Conservation (phyloP, 2,329 filamentous ascomycete species). For the Cephalotrichum gorgonifer region DNA sequence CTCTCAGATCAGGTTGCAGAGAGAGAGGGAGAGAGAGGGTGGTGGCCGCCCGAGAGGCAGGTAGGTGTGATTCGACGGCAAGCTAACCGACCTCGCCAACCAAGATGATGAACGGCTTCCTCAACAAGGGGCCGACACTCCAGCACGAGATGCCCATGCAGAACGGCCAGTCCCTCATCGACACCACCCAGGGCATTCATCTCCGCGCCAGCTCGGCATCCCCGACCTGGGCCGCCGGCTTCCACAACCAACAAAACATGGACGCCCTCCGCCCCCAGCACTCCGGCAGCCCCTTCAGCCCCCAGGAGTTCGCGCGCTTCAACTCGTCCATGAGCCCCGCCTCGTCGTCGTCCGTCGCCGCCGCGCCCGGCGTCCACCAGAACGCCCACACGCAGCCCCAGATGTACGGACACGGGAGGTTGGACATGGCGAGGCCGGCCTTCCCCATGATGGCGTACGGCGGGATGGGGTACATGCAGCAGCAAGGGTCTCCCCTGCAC, state of each 20-base stretch:
- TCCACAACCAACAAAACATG: conserved; percentile 33
- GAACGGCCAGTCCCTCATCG: conserved; percentile 35
- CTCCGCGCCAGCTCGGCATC: conserved; percentile 43
- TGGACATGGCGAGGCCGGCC: conserved; percentile 39
- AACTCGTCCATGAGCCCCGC: conserved; percentile 58
- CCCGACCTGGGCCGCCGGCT: conserved; percentile 42
- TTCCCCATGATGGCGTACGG: conserved; percentile 13
- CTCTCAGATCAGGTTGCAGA: too few species aligned
- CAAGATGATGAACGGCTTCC: conserved; percentile 88
- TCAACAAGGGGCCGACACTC: conserved; percentile 62
- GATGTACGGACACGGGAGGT: conserved; percentile 44
- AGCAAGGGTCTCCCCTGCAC: conserved; percentile 28
- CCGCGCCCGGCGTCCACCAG: conserved; percentile 14
- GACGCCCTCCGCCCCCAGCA: conserved; percentile 18
- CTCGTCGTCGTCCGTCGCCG: conserved; percentile 27
- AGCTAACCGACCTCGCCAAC: conserved; percentile 5
- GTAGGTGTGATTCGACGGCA: too few species aligned
- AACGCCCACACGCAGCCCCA: conserved; percentile 44
- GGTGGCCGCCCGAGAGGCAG: too few species aligned
- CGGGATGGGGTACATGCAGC: conserved; percentile 44
- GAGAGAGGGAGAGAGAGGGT: too few species aligned
- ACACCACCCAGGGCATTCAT: conserved; percentile 37
- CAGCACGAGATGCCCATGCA: conserved; percentile 45
- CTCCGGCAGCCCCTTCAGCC: conserved; percentile 54
- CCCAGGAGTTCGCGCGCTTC: conserved; percentile 82